These are phyloP conservation scores for Bacterosira constricta DNA, from an alignment of 108 stramenopile species.

Conservation along the genomic window DNA sequence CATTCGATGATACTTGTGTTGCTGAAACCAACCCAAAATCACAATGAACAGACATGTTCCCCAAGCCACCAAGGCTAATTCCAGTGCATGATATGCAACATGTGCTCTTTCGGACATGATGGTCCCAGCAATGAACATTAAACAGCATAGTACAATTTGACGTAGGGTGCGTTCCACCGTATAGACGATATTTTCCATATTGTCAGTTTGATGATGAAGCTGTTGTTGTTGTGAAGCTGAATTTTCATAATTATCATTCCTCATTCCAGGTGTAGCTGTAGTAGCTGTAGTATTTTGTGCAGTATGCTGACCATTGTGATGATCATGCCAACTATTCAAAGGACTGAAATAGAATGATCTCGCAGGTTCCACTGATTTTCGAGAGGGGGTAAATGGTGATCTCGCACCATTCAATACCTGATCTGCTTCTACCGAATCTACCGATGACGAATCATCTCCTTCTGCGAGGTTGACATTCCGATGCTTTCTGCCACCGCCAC, in stretches of 20 bases:
- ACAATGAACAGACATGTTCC: slow-evolving; percentile 66
- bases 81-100: slow-evolving; percentile 28
- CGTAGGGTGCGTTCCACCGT: slow-evolving; percentile 16
- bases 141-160: slow-evolving; percentile 16
- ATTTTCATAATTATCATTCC: neutral
- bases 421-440: neutral
- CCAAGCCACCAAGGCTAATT: slow-evolving; percentile 61
- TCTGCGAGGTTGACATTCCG: neutral
- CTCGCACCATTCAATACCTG: no score
- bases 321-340: neutral
- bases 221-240: neutral
- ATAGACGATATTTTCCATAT: neutral
- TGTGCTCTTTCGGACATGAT: slow-evolving; percentile 2
- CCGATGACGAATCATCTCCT: neutral
- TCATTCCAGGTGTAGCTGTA: no score
- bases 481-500: neutral
- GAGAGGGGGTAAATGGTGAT: neutral
- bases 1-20: neutral
- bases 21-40: slow-evolving; percentile 28
- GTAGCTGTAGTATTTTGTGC: neutral
- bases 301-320: neutral
- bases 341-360: neutral
- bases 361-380: neutral
- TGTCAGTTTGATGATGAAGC: neutral
- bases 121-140: slow-evolving; percentile 32